A percentile compares a stretch with the other conserved stretches of the same genome.
Conservation (phyloP, 208 protist genomes). For the Perkinsela sp. region DNA sequence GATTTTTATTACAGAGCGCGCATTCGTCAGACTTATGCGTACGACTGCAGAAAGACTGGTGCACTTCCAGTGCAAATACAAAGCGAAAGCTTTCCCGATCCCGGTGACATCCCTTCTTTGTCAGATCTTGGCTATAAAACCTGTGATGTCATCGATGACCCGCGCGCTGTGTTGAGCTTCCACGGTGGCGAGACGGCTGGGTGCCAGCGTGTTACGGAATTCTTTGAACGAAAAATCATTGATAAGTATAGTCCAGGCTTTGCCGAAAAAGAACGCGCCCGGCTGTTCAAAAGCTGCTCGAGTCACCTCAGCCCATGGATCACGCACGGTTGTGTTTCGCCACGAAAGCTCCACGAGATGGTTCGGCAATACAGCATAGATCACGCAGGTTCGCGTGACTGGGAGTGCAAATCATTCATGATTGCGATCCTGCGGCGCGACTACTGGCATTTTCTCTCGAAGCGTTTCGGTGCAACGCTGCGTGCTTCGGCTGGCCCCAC, state of each 20-base stretch:
- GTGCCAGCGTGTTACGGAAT: conserved; percentile 18
- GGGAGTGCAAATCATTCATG: conserved; percentile 38
- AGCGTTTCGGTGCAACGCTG: conserved; percentile 36
- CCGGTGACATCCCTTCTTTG: background rate
- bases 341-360: conserved; percentile 33
- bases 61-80: conserved; percentile 3
- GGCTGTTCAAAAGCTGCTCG: conserved; percentile 43
- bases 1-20: conserved; percentile 35
- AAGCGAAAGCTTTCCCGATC: background rate
- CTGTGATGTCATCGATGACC: conserved; percentile 14
- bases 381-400: conserved; percentile 18
- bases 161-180: conserved; percentile 13
- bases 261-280: conserved; percentile 29
- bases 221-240: conserved; percentile 25
- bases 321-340: conserved; percentile 27
- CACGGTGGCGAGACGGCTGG: conserved; percentile 29
- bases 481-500: conserved; percentile 44
- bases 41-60: conserved; percentile 15
- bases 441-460: conserved; percentile 59
- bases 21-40: conserved; percentile 37
- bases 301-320: conserved; percentile 42
- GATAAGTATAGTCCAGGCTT: conserved; percentile 31
- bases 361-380: conserved; percentile 19
- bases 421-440: conserved; percentile 42
- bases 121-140: background rate